phyloP scores from a whole-genome alignment of 768 basidiomycete genomes.

The Boletus rex-veris region DNA sequence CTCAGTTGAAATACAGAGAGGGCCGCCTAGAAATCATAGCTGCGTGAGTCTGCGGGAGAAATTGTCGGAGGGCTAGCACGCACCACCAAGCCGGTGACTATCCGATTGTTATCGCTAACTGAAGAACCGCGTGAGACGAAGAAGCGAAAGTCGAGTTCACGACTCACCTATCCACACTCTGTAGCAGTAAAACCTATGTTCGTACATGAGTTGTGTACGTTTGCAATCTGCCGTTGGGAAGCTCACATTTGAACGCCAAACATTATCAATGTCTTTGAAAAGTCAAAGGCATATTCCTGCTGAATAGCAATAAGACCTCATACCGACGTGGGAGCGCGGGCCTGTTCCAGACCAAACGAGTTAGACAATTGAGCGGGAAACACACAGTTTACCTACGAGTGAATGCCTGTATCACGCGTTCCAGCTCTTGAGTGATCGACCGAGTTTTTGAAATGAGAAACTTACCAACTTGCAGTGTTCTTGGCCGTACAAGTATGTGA shows the following conservation, averaged over 20 bases:
- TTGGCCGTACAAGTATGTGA: neutral
- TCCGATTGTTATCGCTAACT: neutral
- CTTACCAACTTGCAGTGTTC: neutral
- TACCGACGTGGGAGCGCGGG: neutral
- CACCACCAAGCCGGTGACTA: neutral
- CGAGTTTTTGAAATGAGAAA: neutral
- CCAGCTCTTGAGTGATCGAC: neutral
- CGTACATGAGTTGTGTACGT: neutral
- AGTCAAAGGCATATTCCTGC: neutral
- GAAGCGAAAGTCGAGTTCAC: neutral
- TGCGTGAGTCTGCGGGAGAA: no score
- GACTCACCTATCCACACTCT: slow-evolving; percentile 5
- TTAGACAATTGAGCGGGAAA: neutral
- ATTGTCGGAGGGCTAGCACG: neutral
- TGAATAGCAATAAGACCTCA: neutral
- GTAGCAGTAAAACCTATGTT: neutral
- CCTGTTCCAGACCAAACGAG: neutral
- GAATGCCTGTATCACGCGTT: neutral
- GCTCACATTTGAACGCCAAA: neutral
- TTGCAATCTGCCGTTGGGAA: neutral
- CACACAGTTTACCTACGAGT: neutral
- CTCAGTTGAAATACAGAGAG: neutral
- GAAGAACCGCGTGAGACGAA: neutral
- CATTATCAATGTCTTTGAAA: neutral
- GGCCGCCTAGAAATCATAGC: neutral